phyloP scores from a whole-genome alignment of 2,329 filamentous ascomycete genomes.

The Atkinsonella hypoxylon region DNA sequence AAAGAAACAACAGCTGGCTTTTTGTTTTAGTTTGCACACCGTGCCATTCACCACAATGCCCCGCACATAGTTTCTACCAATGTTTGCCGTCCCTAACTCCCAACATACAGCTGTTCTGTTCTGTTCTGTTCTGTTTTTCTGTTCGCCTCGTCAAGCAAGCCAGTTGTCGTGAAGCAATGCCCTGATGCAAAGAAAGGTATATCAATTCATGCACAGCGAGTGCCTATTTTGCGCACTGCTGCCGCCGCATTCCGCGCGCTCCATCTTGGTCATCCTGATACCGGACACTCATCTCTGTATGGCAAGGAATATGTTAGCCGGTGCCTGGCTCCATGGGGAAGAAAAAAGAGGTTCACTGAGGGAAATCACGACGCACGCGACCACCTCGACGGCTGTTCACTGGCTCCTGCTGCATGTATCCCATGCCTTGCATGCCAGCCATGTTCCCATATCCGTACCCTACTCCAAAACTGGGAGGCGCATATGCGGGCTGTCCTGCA shows the following conservation, averaged over 20 bases:
- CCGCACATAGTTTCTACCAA: slow-evolving; percentile 6
- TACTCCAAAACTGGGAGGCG: slow-evolving; percentile 39
- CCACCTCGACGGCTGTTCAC: slow-evolving; percentile 41
- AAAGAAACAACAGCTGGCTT: neutral
- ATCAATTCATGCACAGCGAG: neutral
- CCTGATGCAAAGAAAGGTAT: neutral
- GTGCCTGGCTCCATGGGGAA: neutral
- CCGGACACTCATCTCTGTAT: slow-evolving; percentile 14
- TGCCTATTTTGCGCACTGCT: neutral
- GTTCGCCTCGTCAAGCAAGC: neutral
- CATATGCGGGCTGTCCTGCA: slow-evolving; percentile 30
- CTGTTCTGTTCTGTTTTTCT: neutral
- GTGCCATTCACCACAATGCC: neutral
- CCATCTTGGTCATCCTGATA: neutral
- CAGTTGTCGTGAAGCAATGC: neutral
- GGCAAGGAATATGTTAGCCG: neutral
- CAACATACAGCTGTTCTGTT: neutral
- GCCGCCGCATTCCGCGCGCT: neutral
- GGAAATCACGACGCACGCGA: slow-evolving; percentile 33
- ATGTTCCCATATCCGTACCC: slow-evolving; percentile 34
- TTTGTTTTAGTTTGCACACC: neutral
- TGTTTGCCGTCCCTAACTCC: neutral
- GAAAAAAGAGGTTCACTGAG: neutral
- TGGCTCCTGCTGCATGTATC: slow-evolving; percentile 42
- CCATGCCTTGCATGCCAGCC: slow-evolving; percentile 35